These are phyloP conservation scores for Linum trigynum DNA, from an alignment of 345 rosid genomes.

Conservation along the genomic window DNA sequence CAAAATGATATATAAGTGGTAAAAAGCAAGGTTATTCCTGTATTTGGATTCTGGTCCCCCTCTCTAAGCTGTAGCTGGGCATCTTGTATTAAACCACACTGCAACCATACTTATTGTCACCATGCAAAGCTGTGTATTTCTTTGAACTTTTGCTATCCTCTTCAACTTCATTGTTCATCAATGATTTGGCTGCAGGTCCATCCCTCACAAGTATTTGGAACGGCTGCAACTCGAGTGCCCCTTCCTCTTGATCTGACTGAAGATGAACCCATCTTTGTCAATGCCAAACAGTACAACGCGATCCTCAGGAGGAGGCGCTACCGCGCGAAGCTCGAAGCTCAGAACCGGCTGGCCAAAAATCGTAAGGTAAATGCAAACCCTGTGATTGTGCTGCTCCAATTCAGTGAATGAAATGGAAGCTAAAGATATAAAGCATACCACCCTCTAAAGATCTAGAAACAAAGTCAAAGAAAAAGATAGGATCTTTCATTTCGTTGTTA, in stretches of 20 bases:
- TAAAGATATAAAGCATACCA: no score
- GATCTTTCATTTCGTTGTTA: no score
- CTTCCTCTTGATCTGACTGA: slow-evolving; percentile 45
- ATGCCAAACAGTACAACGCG: slow-evolving; percentile 76
- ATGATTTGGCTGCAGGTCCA: slow-evolving; percentile 36
- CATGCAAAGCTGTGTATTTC: slow-evolving; percentile 9
- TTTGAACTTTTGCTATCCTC: slow-evolving; percentile 9
- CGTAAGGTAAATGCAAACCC: slow-evolving; percentile 43
- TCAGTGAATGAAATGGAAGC: no score
- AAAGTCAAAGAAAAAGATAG: no score
- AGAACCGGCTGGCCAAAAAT: slow-evolving; percentile 48
- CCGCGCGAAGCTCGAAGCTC: slow-evolving; percentile 83
- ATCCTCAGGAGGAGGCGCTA: slow-evolving; percentile 72
- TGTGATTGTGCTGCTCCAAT: not conserved
- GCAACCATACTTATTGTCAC: not conserved
- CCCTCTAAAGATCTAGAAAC: no score
- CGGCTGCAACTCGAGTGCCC: slow-evolving; percentile 49
- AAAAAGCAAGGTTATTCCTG: no score
- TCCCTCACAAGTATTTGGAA: slow-evolving; percentile 43
- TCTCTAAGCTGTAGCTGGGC: no score
- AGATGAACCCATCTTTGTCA: slow-evolving; percentile 61
- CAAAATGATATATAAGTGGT: slow-evolving; percentile 9
- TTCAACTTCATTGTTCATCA: slow-evolving; percentile 15
- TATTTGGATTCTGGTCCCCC: no score
- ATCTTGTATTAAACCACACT: not conserved